These are phyloP conservation scores for Diaporthe vexans DNA, from an alignment of 2,329 filamentous ascomycete species.

Conservation along the genomic window DNA sequence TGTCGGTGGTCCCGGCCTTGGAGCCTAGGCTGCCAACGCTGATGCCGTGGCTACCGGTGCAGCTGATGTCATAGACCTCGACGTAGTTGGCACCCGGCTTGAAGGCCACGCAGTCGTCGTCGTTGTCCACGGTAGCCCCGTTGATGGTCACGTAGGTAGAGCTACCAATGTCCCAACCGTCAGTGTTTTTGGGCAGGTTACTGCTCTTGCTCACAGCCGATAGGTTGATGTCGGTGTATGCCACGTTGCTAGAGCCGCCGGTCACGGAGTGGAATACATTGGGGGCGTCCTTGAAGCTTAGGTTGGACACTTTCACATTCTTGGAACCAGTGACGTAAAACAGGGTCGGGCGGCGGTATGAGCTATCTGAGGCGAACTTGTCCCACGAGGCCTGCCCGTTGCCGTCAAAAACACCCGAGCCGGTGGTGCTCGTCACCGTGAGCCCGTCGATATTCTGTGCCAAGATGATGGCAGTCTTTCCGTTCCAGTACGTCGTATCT, in stretches of 20 bases:
- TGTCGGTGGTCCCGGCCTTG: not conserved
- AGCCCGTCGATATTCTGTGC: constrained; percentile 6
- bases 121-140: not conserved
- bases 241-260: not conserved
- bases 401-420: constrained; percentile 8
- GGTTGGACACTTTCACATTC: not conserved
- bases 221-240: not conserved
- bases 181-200: constrained; percentile 2
- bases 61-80: constrained; percentile 7
- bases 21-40: constrained; percentile 3
- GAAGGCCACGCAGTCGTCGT: constrained; percentile 8
- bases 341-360: not conserved
- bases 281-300: not conserved
- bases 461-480: not conserved
- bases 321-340: not conserved
- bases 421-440: not conserved
- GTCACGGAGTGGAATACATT: constrained; percentile 6
- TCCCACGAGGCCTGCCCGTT: constrained; percentile 1
- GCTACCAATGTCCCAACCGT: constrained; percentile 10
- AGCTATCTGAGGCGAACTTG: not conserved
- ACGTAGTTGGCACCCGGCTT: constrained; percentile 1
- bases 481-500: not conserved
- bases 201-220: not conserved
- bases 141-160: not conserved
- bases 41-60: constrained; percentile 1